Evolutionary conservation across 805 yeast genomes (phyloP).

Genomic region (Candida arabinofermentans): DNA sequence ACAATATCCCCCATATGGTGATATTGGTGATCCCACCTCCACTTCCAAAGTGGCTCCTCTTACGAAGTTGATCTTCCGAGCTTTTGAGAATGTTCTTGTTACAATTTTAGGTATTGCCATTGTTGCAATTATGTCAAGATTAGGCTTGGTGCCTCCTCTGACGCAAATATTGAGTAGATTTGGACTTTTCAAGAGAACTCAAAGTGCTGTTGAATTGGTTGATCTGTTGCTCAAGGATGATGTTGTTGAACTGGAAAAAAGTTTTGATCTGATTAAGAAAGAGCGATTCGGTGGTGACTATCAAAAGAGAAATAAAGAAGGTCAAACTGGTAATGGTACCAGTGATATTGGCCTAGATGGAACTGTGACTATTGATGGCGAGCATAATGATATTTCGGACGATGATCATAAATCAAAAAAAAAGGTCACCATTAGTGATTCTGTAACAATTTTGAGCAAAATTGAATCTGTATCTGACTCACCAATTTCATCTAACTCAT

Average conservation of each 20-base stretch:
- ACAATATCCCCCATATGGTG: background rate
- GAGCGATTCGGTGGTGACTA: slow-evolving; percentile 17
- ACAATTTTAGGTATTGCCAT: slow-evolving; percentile 35
- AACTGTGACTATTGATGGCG: background rate
- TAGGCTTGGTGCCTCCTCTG: slow-evolving; percentile 34
- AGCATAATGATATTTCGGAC: background rate
- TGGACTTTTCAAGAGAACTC: slow-evolving; percentile 32
- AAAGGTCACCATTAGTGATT: slow-evolving; percentile 14
- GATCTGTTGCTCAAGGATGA: slow-evolving; percentile 28
- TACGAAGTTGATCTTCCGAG: slow-evolving; percentile 22
- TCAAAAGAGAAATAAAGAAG: slow-evolving; percentile 8
- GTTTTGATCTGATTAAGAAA: slow-evolving; percentile 22
- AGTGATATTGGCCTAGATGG: slow-evolving; percentile 3
- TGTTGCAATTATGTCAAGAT: slow-evolving; percentile 34
- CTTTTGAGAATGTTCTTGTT: slow-evolving; percentile 48
- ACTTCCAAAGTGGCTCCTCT: slow-evolving; percentile 19
- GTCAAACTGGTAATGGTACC: slow-evolving; percentile 5
- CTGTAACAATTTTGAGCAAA: slow-evolving; percentile 7
- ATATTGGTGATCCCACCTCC: slow-evolving; percentile 9
- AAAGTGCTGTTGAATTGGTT: slow-evolving; percentile 32
- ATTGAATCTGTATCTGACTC: slow-evolving; percentile 10
- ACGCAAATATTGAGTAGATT: slow-evolving; percentile 27
- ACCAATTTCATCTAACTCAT: slow-evolving; percentile 2
- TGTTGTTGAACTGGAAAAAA: slow-evolving; percentile 23
- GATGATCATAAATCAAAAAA: slow-evolving; percentile 5